phyloP scores from a whole-genome alignment of 2,329 filamentous ascomycete species.

The Aspergillus neoniger region DNA sequence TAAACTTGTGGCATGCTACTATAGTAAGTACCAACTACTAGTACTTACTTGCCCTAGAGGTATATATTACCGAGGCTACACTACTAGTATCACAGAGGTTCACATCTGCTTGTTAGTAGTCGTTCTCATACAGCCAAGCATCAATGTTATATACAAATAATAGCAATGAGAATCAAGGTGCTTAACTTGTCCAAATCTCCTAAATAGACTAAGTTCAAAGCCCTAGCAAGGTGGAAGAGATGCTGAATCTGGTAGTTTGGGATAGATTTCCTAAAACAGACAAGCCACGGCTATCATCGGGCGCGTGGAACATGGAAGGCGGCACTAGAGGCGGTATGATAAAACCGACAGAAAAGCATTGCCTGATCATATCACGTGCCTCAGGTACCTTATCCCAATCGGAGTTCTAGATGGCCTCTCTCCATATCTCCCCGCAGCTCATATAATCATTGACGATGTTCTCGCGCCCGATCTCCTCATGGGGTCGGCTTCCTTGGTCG shows the following conservation, averaged over 20 bases:
- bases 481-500: conserved; percentile 25
- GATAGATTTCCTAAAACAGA: neutral
- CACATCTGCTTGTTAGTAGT: no score
- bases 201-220: neutral
- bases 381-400: conserved; percentile 10
- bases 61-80: no score
- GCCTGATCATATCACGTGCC: conserved; percentile 23
- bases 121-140: no score
- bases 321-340: neutral
- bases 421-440: conserved; percentile 20
- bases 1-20: no score
- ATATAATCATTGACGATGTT: conserved; percentile 29
- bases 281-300: neutral
- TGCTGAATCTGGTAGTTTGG: neutral
- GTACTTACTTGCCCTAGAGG: no score
- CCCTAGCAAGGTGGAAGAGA: neutral
- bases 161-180: no score
- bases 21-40: no score
- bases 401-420: conserved; percentile 8
- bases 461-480: conserved; percentile 28
- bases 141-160: no score
- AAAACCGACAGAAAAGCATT: neutral
- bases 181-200: no score
- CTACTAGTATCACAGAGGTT: no score
- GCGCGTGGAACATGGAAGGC: neutral